Conservation (phyloP, 306 rosid genomes). For the Rubus idaeus region DNA sequence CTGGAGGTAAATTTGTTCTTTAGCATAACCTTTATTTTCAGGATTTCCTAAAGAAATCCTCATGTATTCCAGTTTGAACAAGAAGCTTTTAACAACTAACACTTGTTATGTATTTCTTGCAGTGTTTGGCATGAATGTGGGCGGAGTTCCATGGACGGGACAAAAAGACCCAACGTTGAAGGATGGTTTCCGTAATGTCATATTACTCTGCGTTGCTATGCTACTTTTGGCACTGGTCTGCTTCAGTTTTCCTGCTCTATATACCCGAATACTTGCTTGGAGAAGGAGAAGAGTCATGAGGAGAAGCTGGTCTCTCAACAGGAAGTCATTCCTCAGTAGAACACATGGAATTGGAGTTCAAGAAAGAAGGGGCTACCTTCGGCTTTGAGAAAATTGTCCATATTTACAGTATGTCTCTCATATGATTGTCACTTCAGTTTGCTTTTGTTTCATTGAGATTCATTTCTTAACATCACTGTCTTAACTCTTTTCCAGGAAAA, state of each 20-base stretch:
- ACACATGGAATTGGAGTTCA: slow-evolving; percentile 38
- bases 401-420: slow-evolving; percentile 13
- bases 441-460: background rate
- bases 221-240: slow-evolving; percentile 67
- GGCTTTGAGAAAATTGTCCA: slow-evolving; percentile 44
- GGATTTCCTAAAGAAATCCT: slow-evolving; percentile 5
- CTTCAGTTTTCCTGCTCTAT: slow-evolving; percentile 76
- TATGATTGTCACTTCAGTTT: background rate
- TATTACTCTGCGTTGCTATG: slow-evolving; percentile 61
- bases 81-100: background rate
- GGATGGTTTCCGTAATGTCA: slow-evolving; percentile 83
- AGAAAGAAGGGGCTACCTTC: slow-evolving; percentile 72
- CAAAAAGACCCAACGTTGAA: slow-evolving; percentile 51
- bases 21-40: background rate
- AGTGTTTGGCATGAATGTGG: slow-evolving; percentile 98
- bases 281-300: slow-evolving; percentile 36
- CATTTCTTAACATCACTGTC: background rate
- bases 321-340: slow-evolving; percentile 71
- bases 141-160: slow-evolving; percentile 96
- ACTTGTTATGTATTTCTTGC: slow-evolving; percentile 30
- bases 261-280: slow-evolving; percentile 57
- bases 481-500: slow-evolving; percentile 6
- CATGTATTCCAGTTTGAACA: background rate
- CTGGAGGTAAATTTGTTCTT: slow-evolving; percentile 61
- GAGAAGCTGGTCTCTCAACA: slow-evolving; percentile 75